Evolutionary conservation across 352 stramenopile species (phyloP).

Genomic region (Pythium utonaiense): DNA sequence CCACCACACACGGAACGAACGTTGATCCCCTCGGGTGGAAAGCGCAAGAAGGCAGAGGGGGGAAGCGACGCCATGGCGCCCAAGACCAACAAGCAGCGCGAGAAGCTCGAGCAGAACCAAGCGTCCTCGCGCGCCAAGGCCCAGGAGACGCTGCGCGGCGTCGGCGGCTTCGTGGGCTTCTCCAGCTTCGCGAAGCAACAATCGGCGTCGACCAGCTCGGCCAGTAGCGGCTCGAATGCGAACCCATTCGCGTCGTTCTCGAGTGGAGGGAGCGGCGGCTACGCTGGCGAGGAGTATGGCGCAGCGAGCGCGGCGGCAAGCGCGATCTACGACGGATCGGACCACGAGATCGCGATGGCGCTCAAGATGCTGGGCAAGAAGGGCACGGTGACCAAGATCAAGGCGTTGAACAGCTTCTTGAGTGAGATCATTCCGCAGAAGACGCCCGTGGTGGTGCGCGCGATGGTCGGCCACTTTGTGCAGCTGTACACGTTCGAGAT

Average conservation of each 20-base stretch:
- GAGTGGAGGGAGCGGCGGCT: slow-evolving; percentile 7
- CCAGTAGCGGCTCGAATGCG: neutral
- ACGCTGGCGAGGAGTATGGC: slow-evolving; percentile 19
- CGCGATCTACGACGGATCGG: slow-evolving; percentile 72
- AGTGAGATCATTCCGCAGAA: slow-evolving; percentile 56
- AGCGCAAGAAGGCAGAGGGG: neutral
- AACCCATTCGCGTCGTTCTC: slow-evolving; percentile 23
- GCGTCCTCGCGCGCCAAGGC: slow-evolving; percentile 77
- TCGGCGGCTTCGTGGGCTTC: slow-evolving; percentile 70
- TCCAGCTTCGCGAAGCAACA: slow-evolving; percentile 60
- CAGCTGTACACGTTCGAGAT: slow-evolving; percentile 80
- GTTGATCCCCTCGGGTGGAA: neutral
- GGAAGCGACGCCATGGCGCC: slow-evolving; percentile 30
- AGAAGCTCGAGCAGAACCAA: slow-evolving; percentile 80
- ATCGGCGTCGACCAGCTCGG: neutral
- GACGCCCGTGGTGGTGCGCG: slow-evolving; percentile 51
- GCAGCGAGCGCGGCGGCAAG: slow-evolving; percentile 18
- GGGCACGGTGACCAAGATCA: slow-evolving; percentile 74
- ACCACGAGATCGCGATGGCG: slow-evolving; percentile 72
- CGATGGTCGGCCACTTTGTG: slow-evolving; percentile 72
- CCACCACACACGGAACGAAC: neutral
- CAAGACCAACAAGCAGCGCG: slow-evolving; percentile 87
- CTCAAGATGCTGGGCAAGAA: slow-evolving; percentile 88
- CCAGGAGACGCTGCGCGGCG: slow-evolving; percentile 46
- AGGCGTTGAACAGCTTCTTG: slow-evolving; percentile 68